Evolutionary conservation across 2,329 filamentous ascomycete species (phyloP).

Genomic region (Aspergillus luchuensis): DNA sequence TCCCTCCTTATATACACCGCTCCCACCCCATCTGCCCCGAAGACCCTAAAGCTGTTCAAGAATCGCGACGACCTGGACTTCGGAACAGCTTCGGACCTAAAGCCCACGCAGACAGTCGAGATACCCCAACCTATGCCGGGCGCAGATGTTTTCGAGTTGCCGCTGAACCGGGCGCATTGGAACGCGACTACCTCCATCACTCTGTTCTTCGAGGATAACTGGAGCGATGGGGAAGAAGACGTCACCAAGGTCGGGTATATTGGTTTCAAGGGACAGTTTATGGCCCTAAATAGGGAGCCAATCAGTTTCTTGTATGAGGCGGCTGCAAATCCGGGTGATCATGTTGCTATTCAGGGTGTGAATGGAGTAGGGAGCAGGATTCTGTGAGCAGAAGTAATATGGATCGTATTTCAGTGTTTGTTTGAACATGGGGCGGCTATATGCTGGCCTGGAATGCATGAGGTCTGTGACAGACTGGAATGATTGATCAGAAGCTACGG

Average conservation of each 20-base stretch:
- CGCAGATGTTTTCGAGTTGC: slow-evolving; percentile 75
- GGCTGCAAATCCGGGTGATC: slow-evolving; percentile 87
- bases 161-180: slow-evolving; percentile 85
- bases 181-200: slow-evolving; percentile 78
- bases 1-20: slow-evolving; percentile 83
- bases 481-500: background rate
- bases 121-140: slow-evolving; percentile 68
- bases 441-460: background rate
- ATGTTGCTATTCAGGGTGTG: slow-evolving; percentile 56
- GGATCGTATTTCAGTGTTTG: background rate
- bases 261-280: slow-evolving; percentile 93
- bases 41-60: slow-evolving; percentile 81
- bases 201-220: slow-evolving; percentile 92
- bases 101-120: slow-evolving; percentile 73
- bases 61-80: slow-evolving; percentile 92
- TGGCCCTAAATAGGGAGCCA: slow-evolving; percentile 79
- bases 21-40: slow-evolving; percentile 68
- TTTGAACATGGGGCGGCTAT: background rate
- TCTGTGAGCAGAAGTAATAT: slow-evolving; percentile 39
- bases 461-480: background rate
- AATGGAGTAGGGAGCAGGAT: slow-evolving; percentile 41
- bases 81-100: slow-evolving; percentile 66
- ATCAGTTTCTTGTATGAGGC: slow-evolving; percentile 89
- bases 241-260: slow-evolving; percentile 78
- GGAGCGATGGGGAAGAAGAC: slow-evolving; percentile 76